Percentiles rank a stretch among this genome's conserved stretches.
Evolutionary conservation across 2,329 filamentous ascomycete species (phyloP).

Genomic region (Pseudogymnoascus sp.): DNA sequence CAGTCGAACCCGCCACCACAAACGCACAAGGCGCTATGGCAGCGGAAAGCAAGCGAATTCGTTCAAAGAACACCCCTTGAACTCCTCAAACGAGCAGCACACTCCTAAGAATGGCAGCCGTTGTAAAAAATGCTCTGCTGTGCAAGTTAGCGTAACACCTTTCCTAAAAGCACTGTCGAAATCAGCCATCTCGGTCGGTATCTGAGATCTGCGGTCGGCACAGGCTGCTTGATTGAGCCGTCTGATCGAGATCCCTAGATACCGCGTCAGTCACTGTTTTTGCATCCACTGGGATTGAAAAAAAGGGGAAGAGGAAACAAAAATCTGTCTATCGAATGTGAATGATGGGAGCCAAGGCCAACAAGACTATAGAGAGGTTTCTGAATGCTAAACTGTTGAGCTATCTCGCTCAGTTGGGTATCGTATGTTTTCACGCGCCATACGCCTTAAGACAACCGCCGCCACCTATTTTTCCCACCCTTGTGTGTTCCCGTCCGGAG

Average conservation of each 20-base stretch:
- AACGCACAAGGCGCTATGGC: conserved; percentile 3
- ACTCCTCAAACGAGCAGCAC: not conserved
- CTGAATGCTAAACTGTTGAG: conserved; percentile 7
- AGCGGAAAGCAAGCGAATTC: conserved; percentile 9
- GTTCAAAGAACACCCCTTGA: conserved; percentile 6
- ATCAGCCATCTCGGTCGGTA: conserved; percentile 8
- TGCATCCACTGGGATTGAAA: not conserved
- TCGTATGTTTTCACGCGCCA: conserved; percentile 8
- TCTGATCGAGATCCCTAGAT: conserved; percentile 3
- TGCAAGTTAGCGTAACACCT: not conserved
- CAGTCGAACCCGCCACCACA: not conserved
- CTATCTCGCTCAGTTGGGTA: conserved; percentile 1
- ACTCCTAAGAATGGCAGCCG: not conserved
- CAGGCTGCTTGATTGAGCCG: conserved; percentile 5
- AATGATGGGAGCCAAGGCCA: not conserved
- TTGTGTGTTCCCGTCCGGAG: not conserved
- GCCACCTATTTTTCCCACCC: not conserved
- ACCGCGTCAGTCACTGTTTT: conserved; percentile 3
- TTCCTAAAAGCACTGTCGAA: not conserved
- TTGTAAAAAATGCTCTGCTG: not conserved
- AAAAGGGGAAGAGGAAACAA: not conserved
- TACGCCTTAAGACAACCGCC: conserved; percentile 6
- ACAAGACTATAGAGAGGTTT: conserved; percentile 2
- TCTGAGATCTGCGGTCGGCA: conserved; percentile 7
- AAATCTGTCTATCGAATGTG: conserved; percentile 6